Conservation (phyloP, 1,284 basidiomycete species). For the Stereum hirsutum region DNA sequence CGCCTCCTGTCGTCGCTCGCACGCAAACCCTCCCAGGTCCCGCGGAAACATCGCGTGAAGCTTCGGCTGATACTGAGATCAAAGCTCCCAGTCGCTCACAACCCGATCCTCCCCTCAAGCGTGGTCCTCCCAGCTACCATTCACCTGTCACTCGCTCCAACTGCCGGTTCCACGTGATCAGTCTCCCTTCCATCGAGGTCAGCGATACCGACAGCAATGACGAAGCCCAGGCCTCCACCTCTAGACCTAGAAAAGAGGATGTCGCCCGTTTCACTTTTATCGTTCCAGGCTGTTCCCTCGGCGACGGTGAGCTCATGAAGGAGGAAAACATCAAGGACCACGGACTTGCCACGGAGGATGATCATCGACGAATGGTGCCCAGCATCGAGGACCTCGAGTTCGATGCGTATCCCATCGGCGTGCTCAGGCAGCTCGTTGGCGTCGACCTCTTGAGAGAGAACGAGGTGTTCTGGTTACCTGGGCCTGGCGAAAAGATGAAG, state of each 20-base stretch:
- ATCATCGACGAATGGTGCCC: constrained; percentile 33
- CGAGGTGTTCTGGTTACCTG: constrained; percentile 53
- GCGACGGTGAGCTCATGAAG: constrained; percentile 42
- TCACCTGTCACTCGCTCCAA: constrained; percentile 41
- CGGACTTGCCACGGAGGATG: constrained; percentile 42
- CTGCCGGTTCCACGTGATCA: constrained; percentile 59
- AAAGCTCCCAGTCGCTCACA: not conserved
- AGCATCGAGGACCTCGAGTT: constrained; percentile 44
- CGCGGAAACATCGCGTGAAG: not conserved
- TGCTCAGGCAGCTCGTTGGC: constrained; percentile 49
- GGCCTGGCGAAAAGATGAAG: constrained; percentile 25
- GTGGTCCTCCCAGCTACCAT: constrained; percentile 7
- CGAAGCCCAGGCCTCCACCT: too few species aligned
- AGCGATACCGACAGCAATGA: too few species aligned
- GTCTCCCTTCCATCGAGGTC: constrained; percentile 46
- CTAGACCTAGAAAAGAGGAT: constrained; percentile 37
- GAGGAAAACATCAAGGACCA: constrained; percentile 52
- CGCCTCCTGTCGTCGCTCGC: too few species aligned
- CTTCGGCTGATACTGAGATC: constrained; percentile 1
- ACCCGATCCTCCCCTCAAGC: constrained; percentile 4
- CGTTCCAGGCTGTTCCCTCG: constrained; percentile 57
- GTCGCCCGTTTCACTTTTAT: constrained; percentile 46
- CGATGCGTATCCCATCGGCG: constrained; percentile 39
- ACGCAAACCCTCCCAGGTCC: not conserved
- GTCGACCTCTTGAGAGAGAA: constrained; percentile 51